Evolutionary conservation across 768 basidiomycete genomes (phyloP), one percentile per base, ranked within the genome.

Genomic region (Hemileccinum rubropunctum): DNA sequence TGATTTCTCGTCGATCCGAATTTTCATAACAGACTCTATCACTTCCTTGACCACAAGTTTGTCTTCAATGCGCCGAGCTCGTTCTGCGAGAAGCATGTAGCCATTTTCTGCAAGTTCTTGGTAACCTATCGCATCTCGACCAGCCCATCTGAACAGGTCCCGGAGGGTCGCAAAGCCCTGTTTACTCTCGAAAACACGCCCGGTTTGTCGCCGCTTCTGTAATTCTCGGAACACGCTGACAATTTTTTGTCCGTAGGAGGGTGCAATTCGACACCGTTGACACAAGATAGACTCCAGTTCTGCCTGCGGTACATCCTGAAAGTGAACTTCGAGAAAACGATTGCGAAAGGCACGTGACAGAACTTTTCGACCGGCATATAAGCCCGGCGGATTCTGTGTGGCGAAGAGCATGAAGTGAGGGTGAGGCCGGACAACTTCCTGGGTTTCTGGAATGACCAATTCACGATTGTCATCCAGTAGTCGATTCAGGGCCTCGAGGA

Each of bases 371-470:
- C 97, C 97, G 2, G 87, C 95, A 63, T 98, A 98, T 21, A 98
- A 67, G 3, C 95, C 95, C 0, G 95, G 90, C 17, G 97, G 97
- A 66, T 99, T 98, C 68, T 98, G 97, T 0, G 97, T 98, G 4
- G 95, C 94, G 65, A 99, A 99, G 9, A 99, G 79, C 86, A 98
- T 92, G 74, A 98, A 99, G 64, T 92, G 86, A 1, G 92, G 85
- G 68, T 98, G 95, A 1, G 97, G 97, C 11, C 78, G 81, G 32
- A 99, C 81, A 20, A 98, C 83, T 68, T 99, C 97, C 53, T 93
- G 90, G 0, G 97, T 98, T 67, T 98, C 97, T 0, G 95, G 90
- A 45, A 99, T 87, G 38, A 98, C 79, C 18, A 99, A 76, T 66
- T 99, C 97, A 41, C 97, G 86, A 58, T 99, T 99, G 64, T 99